These are phyloP conservation scores for Dipteronia dyeriana DNA, from an alignment of 345 rosid species.

Conservation along the genomic window DNA sequence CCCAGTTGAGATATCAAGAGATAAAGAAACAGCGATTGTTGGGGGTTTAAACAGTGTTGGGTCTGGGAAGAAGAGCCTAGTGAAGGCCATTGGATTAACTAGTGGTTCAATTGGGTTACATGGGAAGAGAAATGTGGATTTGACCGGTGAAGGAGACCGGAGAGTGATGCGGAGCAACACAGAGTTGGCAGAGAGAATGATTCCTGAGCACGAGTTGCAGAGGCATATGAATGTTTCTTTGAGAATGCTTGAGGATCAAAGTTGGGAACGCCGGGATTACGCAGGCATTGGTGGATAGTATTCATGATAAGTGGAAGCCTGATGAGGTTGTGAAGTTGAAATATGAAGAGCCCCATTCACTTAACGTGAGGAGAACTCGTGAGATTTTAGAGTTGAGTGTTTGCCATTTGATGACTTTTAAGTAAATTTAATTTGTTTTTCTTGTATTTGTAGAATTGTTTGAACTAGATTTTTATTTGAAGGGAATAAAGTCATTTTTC, in stretches of 20 bases:
- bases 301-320: conserved; percentile 75
- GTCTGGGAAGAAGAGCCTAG: conserved; percentile 12
- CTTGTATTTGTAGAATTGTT: conserved; percentile 9
- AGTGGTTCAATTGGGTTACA: conserved; percentile 31
- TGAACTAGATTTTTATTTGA: conserved; percentile 21
- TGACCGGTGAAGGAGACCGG: conserved; percentile 21
- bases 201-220: conserved; percentile 74
- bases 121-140: conserved; percentile 23
- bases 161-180: conserved; percentile 47
- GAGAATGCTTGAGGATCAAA: conserved; percentile 81
- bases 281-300: conserved; percentile 62
- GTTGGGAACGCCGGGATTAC: conserved; percentile 82
- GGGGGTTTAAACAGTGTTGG: conserved; percentile 17
- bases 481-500: too few relatives aligned
- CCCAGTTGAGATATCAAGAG: background rate
- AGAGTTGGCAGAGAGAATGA: conserved; percentile 48
- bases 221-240: conserved; percentile 73
- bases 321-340: conserved; percentile 88
- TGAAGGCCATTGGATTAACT: conserved; percentile 12
- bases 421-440: background rate
- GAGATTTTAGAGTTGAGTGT: conserved; percentile 74
- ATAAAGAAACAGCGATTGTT: conserved; percentile 13
- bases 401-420: background rate
- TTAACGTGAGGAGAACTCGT: conserved; percentile 83
- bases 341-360: conserved; percentile 66